phyloP scores from a whole-genome alignment of 164 flowering plant species.

The Berberis vulgaris region DNA sequence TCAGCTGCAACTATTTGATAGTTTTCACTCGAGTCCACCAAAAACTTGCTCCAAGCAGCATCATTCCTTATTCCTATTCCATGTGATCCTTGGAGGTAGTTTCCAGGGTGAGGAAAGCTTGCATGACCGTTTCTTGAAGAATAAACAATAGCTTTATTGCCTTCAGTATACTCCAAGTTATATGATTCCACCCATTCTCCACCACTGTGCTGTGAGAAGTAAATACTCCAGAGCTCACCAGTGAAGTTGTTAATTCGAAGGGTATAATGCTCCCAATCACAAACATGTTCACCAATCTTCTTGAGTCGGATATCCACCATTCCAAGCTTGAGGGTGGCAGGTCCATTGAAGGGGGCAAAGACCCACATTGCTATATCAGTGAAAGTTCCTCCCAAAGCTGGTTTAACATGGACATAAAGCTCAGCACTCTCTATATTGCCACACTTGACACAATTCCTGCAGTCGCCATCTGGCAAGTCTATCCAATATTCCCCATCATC shows the following conservation, averaged over 20 bases:
- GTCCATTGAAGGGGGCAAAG: constrained; percentile 72
- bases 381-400: constrained; percentile 59
- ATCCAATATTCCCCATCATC: constrained; percentile 62
- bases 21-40: constrained; percentile 49
- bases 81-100: constrained; percentile 39
- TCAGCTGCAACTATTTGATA: constrained; percentile 74
- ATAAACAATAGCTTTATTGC: constrained; percentile 45
- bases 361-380: constrained; percentile 70
- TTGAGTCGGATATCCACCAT: constrained; percentile 36
- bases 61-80: constrained; percentile 79
- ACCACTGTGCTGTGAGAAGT: constrained; percentile 65
- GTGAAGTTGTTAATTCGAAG: constrained; percentile 64
- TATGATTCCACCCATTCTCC: constrained; percentile 54
- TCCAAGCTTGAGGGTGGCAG: constrained; percentile 71
- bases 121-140: constrained; percentile 58
- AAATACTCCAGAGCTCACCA: constrained; percentile 55
- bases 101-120: constrained; percentile 49
- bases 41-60: constrained; percentile 42
- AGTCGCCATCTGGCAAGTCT: constrained; percentile 40
- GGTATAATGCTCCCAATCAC: constrained; percentile 76
- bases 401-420: constrained; percentile 63
- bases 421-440: constrained; percentile 55
- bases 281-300: constrained; percentile 52
- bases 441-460: constrained; percentile 21
- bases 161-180: constrained; percentile 46